Conservation (phyloP, 169 alveolate species). For the Cryptosporidium xiaoi region DNA sequence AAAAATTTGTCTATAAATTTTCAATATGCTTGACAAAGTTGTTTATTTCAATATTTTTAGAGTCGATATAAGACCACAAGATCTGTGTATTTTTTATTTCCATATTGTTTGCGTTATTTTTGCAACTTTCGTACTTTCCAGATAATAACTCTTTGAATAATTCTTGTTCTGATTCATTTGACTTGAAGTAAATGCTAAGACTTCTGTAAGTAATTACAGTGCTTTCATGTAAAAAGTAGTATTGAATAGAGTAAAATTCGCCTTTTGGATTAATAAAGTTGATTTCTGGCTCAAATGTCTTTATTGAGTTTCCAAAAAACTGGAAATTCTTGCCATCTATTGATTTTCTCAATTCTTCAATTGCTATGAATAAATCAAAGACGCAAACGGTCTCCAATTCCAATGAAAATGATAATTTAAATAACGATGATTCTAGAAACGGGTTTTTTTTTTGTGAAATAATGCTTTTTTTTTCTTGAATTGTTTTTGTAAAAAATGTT, state of each 20-base stretch:
- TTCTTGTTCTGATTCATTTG: slow-evolving; percentile 7
- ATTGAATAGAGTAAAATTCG: background rate
- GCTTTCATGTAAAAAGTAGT: background rate
- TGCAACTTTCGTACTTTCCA: background rate
- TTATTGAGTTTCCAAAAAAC: too few relatives aligned
- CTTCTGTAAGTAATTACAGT: slow-evolving; percentile 16
- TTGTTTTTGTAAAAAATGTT: too few relatives aligned
- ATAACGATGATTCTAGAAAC: background rate
- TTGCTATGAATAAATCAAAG: background rate
- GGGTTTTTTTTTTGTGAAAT: background rate
- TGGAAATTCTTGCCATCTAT: too few relatives aligned
- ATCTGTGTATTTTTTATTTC: slow-evolving; percentile 3
- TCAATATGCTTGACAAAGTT: slow-evolving; percentile 16
- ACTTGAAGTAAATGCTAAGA: slow-evolving; percentile 4
- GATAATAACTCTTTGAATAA: background rate
- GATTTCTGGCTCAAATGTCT: too few relatives aligned
- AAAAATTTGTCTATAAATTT: background rate
- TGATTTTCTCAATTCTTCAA: too few relatives aligned
- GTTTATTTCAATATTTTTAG: background rate
- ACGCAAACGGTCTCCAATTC: background rate
- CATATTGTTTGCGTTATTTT: background rate
- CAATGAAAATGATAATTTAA: slow-evolving; percentile 2
- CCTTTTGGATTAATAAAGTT: background rate
- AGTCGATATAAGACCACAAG: slow-evolving; percentile 59
- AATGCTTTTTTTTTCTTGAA: too few relatives aligned